Evolutionary conservation across 805 yeast genomes (phyloP).

Genomic region (Lipomyces mesembrius): DNA sequence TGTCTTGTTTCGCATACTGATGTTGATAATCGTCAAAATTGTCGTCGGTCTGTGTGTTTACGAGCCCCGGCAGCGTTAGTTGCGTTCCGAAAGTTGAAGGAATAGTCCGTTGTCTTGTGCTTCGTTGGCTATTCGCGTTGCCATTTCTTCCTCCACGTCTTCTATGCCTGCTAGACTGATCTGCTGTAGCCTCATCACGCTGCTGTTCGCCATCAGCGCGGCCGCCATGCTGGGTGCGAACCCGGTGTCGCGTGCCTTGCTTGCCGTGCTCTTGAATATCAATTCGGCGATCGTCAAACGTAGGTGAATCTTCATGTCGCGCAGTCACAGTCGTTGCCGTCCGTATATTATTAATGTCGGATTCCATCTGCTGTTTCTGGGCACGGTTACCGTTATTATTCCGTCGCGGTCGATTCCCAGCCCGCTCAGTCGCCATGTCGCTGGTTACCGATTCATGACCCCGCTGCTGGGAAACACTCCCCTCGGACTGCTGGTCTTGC

Average conservation of each 20-base stretch:
- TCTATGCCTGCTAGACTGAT: neutral
- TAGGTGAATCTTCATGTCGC: neutral
- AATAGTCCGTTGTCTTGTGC: neutral
- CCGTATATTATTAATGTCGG: neutral
- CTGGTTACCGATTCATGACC: neutral
- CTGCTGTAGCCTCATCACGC: neutral
- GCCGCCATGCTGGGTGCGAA: neutral
- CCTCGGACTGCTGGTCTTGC: neutral
- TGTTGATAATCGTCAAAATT: neutral
- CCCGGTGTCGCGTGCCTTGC: neutral
- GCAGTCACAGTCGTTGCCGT: neutral
- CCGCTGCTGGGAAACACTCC: neutral
- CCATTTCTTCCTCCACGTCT: neutral
- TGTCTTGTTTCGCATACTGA: neutral
- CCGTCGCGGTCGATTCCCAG: neutral
- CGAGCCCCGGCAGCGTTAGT: neutral
- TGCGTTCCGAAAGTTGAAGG: slow-evolving; percentile 43
- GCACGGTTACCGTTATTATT: neutral
- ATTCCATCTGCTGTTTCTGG: neutral
- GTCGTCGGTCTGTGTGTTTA: neutral
- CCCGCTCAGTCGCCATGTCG: neutral
- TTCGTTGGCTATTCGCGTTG: neutral
- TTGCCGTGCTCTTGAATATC: neutral
- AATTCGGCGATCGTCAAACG: neutral
- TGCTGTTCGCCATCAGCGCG: neutral